Evolutionary conservation across 345 rosid genomes (phyloP), one percentile per base, ranked within the genome.

Genomic region (Gossypium herbaceum): DNA sequence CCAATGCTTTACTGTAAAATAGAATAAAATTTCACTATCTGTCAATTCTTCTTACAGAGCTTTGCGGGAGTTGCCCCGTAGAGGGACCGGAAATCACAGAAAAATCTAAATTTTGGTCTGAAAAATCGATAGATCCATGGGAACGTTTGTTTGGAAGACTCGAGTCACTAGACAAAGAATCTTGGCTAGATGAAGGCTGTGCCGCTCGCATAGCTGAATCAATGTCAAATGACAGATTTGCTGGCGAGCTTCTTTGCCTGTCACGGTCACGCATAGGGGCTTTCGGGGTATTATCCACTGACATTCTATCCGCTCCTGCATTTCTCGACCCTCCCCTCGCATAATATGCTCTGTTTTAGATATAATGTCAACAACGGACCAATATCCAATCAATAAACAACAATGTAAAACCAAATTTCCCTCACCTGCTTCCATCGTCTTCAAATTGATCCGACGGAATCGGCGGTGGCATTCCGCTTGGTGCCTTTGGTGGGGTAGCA

Each of bases 401-500:
- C 10, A 61, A 13, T 52, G 3, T 59, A 19, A 9, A 44, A 73
- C 27, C 3, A 16, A 71, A 11, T 17, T 24, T 64, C 16, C 54
- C 27, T 9, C 77, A 92, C 93, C 86, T 89, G 47, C 2, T 8
- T 56, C 73, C 34, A 15, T 76, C 91, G 1, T 88, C 93, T 2
- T 63, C 84, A 9, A 74, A 86, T 17, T 68, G 45, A 51, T 73
- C 88, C 12, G 74, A 13, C 9, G 61, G 50, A 62, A 67, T 45
- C 25, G 16, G 85, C 54, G 72, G 72, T 39, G 78, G 83, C 70
- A 80, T 71, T 10, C 75, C 79, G 4, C 75, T 48, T 24, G 90
- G 85, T 76, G 56, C 75, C 79, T 81, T 90, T 50, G 93, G 91
- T 15, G 89, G 97, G 41, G 76, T n/a, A 25, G 85, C 84, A 44